Percentiles rank a stretch among this genome's conserved stretches.
Conservation (phyloP, 768 basidiomycete species). For the Pholiota conissans region DNA sequence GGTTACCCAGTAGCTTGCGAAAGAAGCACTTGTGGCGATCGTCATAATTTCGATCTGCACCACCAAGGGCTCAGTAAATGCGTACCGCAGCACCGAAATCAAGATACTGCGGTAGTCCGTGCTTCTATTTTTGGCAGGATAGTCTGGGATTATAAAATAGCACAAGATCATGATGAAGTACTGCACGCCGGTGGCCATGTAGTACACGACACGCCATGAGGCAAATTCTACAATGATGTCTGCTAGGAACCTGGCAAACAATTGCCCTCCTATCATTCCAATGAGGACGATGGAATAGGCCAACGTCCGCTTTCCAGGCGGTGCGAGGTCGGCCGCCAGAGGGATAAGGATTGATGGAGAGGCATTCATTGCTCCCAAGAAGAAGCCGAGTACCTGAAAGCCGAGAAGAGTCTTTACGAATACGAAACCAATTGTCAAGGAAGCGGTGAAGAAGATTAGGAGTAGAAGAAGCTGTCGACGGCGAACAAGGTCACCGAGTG, state of each 20-base stretch:
- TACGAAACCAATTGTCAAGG: constrained; percentile 70
- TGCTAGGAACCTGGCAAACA: constrained; percentile 70
- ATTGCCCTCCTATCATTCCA: constrained; percentile 66
- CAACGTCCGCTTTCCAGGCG: constrained; percentile 65
- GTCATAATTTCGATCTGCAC: constrained; percentile 66
- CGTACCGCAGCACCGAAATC: constrained; percentile 70
- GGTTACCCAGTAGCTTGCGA: constrained; percentile 65
- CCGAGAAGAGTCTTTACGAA: constrained; percentile 53
- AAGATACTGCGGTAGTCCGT: constrained; percentile 69
- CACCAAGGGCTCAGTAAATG: constrained; percentile 76
- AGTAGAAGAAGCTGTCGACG: constrained; percentile 68
- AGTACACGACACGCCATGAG: constrained; percentile 77
- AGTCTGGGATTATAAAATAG: constrained; percentile 73
- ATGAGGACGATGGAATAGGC: constrained; percentile 75
- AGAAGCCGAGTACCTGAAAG: constrained; percentile 69
- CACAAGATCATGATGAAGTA: constrained; percentile 50
- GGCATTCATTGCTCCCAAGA: constrained; percentile 69
- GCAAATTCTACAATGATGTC: constrained; percentile 72
- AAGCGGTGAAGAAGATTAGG: constrained; percentile 51
- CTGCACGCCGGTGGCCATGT: constrained; percentile 72
- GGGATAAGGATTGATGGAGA: constrained; percentile 76
- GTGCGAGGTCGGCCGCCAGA: constrained; percentile 78
- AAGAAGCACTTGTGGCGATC: constrained; percentile 57
- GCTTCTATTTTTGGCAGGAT: constrained; percentile 68
- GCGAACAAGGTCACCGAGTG: constrained; percentile 80